A percentile compares a stretch with the other conserved stretches of the same genome.
Conservation (phyloP, 495 filamentous ascomycete species). For the Pseudevernia furfuracea region DNA sequence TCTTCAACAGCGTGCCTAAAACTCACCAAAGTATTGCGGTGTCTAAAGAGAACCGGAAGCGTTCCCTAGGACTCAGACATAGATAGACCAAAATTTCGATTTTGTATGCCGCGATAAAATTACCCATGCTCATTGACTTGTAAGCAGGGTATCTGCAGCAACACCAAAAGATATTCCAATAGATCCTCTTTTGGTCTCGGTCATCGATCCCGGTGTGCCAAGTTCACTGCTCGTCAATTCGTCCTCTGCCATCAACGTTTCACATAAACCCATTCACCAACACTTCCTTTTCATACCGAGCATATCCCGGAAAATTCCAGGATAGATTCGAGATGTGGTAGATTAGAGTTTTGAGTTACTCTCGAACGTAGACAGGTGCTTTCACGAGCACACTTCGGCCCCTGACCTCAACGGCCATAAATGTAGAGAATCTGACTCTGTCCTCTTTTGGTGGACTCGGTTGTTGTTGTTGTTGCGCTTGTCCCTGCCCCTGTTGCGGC, state of each 20-base stretch:
- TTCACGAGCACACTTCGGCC: constrained; percentile 77
- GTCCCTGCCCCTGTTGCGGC: constrained; percentile 31
- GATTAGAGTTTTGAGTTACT: neutral
- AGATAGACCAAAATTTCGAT: neutral
- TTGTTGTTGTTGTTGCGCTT: constrained; percentile 29
- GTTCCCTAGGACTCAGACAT: neutral
- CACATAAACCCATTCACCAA: neutral
- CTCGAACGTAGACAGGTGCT: constrained; percentile 71
- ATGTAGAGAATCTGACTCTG: constrained; percentile 73
- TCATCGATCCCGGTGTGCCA: neutral
- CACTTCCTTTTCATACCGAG: neutral
- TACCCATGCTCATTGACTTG: neutral
- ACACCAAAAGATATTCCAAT: neutral
- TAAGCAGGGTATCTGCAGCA: neutral
- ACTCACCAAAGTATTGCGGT: neutral
- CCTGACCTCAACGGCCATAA: constrained; percentile 78
- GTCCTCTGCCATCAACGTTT: neutral
- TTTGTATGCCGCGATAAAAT: neutral
- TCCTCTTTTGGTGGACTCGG: constrained; percentile 37
- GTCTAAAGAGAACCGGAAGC: neutral
- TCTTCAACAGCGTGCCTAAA: neutral
- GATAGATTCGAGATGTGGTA: neutral
- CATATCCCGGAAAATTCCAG: neutral
- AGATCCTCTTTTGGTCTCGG: neutral
- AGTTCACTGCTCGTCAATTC: neutral